These are phyloP conservation scores for Mycogone perniciosa DNA, from an alignment of 2,329 filamentous ascomycete species.

Conservation along the genomic window DNA sequence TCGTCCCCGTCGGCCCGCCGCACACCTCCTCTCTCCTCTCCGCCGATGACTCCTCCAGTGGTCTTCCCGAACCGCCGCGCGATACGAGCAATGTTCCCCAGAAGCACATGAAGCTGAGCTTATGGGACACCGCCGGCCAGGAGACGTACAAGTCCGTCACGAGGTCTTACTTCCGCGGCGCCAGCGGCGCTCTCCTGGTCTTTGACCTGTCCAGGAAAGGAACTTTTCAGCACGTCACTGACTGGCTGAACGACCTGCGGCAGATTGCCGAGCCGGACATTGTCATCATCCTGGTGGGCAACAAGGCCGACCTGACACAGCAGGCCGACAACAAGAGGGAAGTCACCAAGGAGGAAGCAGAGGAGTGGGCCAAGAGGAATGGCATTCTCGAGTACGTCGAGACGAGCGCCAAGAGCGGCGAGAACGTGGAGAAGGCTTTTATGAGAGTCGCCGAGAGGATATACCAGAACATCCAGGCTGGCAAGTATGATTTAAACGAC, in stretches of 20 bases:
- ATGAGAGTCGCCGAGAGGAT: constrained; percentile 91
- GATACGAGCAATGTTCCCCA: constrained; percentile 38
- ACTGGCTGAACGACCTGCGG: constrained; percentile 89
- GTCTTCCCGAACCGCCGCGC: constrained; percentile 49
- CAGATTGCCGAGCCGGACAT: constrained; percentile 96
- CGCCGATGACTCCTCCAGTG: constrained; percentile 22
- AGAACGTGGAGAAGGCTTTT: constrained; percentile 90
- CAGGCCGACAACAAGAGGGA: constrained; percentile 59
- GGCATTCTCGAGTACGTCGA: constrained; percentile 91
- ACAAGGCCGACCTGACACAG: constrained; percentile 79
- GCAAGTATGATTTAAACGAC: constrained; percentile 91
- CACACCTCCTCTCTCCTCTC: constrained; percentile 37
- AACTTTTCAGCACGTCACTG: constrained; percentile 82
- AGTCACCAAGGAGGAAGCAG: constrained; percentile 75
- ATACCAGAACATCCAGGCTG: constrained; percentile 93
- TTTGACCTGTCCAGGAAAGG: constrained; percentile 85
- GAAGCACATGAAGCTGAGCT: constrained; percentile 83
- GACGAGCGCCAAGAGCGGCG: constrained; percentile 91
- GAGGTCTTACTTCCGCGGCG: constrained; percentile 84
- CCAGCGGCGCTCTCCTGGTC: constrained; percentile 67
- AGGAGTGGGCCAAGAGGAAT: constrained; percentile 81
- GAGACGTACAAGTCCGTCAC: constrained; percentile 98
- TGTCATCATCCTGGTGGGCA: constrained; percentile 88
- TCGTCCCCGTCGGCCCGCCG: constrained; percentile 83
- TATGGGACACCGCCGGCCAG: constrained; percentile 96